A percentile compares a stretch with the other conserved stretches of the same genome.
These are phyloP conservation scores for Erysimum cheiranthoides DNA, from an alignment of 345 rosid species.

Conservation along the genomic window DNA sequence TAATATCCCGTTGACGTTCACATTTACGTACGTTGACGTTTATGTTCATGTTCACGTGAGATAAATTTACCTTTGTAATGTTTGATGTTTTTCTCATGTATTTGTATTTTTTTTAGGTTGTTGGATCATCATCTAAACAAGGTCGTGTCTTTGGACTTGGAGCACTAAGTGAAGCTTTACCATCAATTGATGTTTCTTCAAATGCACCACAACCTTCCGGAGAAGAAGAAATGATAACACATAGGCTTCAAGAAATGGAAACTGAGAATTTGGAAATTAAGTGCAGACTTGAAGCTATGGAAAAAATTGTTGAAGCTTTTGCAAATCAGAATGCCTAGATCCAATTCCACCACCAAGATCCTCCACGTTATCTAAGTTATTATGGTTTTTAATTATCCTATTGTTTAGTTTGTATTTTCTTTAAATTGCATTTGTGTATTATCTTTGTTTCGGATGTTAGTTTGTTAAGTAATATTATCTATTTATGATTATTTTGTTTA, in stretches of 20 bases:
- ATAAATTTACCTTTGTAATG: too few species aligned
- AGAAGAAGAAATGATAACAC: background rate
- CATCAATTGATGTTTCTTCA: background rate
- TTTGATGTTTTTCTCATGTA: too few species aligned
- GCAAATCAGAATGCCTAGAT: background rate
- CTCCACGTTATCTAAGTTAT: background rate
- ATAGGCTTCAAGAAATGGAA: background rate
- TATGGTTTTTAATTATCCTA: background rate
- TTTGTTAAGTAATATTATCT: too few species aligned
- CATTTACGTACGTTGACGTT: too few species aligned
- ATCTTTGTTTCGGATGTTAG: background rate
- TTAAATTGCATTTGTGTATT: background rate
- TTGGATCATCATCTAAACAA: background rate
- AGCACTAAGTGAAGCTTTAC: background rate
- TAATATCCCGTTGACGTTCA: too few species aligned
- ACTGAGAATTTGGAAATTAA: background rate
- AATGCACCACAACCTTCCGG: background rate
- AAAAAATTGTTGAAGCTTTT: background rate
- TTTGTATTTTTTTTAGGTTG: background rate
- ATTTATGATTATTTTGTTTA: too few species aligned
- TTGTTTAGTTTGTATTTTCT: background rate
- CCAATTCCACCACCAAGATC: background rate
- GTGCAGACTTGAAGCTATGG: background rate
- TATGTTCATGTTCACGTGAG: too few species aligned
- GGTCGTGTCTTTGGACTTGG: background rate